Base-by-base conservation (phyloP, 176 grass and related monocot species). In the Phoenix roebelenii region DNA sequence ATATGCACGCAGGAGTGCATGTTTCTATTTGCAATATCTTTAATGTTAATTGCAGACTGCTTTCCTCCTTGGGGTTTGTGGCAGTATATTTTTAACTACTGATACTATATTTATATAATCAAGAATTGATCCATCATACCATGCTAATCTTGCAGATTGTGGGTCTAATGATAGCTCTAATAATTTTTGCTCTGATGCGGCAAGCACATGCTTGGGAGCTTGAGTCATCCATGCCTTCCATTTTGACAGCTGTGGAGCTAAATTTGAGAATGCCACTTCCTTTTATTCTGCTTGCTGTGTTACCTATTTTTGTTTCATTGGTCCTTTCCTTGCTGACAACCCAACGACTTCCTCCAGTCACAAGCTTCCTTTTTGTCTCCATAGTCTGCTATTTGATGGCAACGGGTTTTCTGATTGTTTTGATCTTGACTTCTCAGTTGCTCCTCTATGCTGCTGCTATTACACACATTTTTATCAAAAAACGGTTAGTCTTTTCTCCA, bases 161-260 rank as follows among this genome's bases (percentile, higher is more conserved):
- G 65, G 87, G 87, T 67, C 88, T 98, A 78, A 92, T 92, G 93
- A 65, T 92, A 56, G 79, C 81, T 16, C 52, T 73, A 54, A 82
- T 88, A 32, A 78, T 98, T 61, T 98, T 98, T 55, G 93, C 78
- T 52, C 75, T 98, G 54, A 98, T 88, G 84, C 66, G 74, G 72
- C 93, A 98, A 73, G 72, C 81, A 15, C 76, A 56, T 70, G 84
- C 93, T 78, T 92, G 87, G 87, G 93, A 98, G 66, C 18, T 68
- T 39, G 93, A 98, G 80, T 79, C 70, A 78, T 83, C 87, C 57
- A 59, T 92, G 51, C 87, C 87, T 55, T 92, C 93, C 62, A 72
- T 98, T 70, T 84, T 92, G 70, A 76, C 84, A 61, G 84, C 87
- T 69, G 49, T 92, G 50, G 93, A 92, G 62, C 70, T 66, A 58